Evolutionary conservation across 306 rosid genomes (phyloP).

Genomic region (Heteromeles arbutifolia): DNA sequence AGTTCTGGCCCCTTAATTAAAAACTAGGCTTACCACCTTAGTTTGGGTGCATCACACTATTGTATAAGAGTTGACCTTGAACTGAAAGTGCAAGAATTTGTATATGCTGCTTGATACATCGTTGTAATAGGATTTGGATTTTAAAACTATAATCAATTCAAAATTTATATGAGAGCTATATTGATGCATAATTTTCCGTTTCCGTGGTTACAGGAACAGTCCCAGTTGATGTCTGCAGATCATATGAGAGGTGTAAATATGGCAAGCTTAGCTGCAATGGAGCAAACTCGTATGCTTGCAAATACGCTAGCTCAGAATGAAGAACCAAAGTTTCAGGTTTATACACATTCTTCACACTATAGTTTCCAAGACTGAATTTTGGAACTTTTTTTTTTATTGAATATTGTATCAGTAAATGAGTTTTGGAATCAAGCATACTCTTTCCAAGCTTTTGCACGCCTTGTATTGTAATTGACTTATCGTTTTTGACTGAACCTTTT

Average conservation of each 20-base stretch:
- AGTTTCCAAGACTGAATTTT: neutral
- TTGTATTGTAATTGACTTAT: neutral
- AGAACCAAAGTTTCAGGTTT: slow-evolving; percentile 98
- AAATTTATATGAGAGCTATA: neutral
- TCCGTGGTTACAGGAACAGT: slow-evolving; percentile 32
- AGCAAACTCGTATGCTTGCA: slow-evolving; percentile 96
- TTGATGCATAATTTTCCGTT: neutral
- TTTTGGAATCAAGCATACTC: neutral
- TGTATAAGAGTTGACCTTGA: neutral
- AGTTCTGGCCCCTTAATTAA: neutral
- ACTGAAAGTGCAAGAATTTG: neutral
- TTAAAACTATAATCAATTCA: neutral
- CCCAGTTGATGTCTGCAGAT: slow-evolving; percentile 71
- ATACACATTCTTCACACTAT: neutral
- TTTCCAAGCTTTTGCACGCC: neutral
- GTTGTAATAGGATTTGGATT: neutral
- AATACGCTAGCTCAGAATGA: slow-evolving; percentile 77
- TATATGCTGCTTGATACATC: neutral
- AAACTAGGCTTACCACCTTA: neutral
- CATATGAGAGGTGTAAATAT: slow-evolving; percentile 60
- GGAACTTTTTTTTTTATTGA: neutral
- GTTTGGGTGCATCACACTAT: neutral
- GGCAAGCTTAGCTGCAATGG: slow-evolving; percentile 74
- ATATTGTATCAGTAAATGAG: neutral
- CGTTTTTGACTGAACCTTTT: neutral